phyloP scores from a whole-genome alignment of 768 basidiomycete genomes.

The Mycena albidolilacea region DNA sequence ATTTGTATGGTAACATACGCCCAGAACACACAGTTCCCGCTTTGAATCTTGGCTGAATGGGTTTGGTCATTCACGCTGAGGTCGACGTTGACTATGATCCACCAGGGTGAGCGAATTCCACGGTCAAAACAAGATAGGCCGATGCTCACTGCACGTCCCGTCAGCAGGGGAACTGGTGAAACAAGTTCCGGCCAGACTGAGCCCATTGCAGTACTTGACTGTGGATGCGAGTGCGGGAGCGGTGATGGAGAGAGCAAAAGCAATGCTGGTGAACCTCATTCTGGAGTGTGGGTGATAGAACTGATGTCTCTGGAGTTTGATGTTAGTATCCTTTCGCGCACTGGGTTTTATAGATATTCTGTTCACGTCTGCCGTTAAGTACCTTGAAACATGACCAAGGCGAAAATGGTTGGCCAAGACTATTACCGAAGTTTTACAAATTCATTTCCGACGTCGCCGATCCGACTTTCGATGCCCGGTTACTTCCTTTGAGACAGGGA shows the following conservation, averaged over 20 bases:
- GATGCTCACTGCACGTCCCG: slow-evolving; percentile 9
- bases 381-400: no score
- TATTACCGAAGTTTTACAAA: slow-evolving; percentile 7
- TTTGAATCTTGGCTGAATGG: not conserved
- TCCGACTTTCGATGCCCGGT: not conserved
- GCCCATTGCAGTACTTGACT: slow-evolving; percentile 17
- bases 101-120: slow-evolving; percentile 9
- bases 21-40: slow-evolving; percentile 21
- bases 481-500: no score
- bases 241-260: slow-evolving; percentile 11
- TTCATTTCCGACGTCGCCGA: not conserved
- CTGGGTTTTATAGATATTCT: slow-evolving; percentile 10
- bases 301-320: slow-evolving; percentile 12
- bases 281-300: slow-evolving; percentile 10
- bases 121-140: slow-evolving; percentile 1
- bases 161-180: slow-evolving; percentile 18
- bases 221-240: slow-evolving; percentile 14
- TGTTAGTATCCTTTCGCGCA: slow-evolving; percentile 8
- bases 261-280: slow-evolving; percentile 17
- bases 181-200: slow-evolving; percentile 10
- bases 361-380: no score
- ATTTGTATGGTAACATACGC: slow-evolving; percentile 1
- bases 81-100: slow-evolving; percentile 15
- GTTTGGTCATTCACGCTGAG: slow-evolving; percentile 18
- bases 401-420: not conserved